Base-by-base conservation (phyloP, 495 filamentous ascomycete species). In the Bacidia rubella region DNA sequence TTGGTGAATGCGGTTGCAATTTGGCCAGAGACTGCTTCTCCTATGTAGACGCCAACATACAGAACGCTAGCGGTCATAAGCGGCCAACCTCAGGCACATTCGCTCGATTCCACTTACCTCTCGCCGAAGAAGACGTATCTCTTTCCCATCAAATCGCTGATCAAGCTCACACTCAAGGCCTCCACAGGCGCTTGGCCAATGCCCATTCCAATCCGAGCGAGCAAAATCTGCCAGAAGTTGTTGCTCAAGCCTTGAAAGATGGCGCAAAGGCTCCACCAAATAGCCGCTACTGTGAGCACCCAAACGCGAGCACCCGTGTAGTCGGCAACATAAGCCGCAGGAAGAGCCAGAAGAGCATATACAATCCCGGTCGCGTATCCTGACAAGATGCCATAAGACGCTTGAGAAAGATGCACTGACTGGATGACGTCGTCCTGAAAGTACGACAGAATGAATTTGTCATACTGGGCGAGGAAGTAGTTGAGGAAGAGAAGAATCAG, bases 361-460 rank as follows among this genome's bases (percentile, higher is more conserved):
- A 66, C 57, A 19, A 67, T 62, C 43, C 65, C 63, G 11, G 62
- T 68, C 12, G 63, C 62, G 43, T 67, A 68, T 10, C 65, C 62
- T 19, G 56, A 63, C 11, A 68, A 52, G 20, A 65, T 45, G 20
- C 55, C 63, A 39, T 66, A 63, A 15, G 59, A 47, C 15, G 56
- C 24, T 15, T 55, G 11, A 0, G 52, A 44, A 15, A 68, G 49
- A 9, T 57, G 22, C 12, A 67, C 54, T 11, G 53, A 49, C 3
- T 27, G 51, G 20, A 55, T 54, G 23, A 68, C 52, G 5, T 56
- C 47, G 17, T 45, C 43, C 44, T 64, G 57, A 29, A 65, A 68
- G 45, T 67, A 66, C 17, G 63, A 63, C 2, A 68, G 57, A 47
- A 68, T 55, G 56, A 67, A 68, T 24, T 67, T 64, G 56, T 67